phyloP scores from a whole-genome alignment of 805 yeast genomes.

The Scheffersomyces stipitis region DNA sequence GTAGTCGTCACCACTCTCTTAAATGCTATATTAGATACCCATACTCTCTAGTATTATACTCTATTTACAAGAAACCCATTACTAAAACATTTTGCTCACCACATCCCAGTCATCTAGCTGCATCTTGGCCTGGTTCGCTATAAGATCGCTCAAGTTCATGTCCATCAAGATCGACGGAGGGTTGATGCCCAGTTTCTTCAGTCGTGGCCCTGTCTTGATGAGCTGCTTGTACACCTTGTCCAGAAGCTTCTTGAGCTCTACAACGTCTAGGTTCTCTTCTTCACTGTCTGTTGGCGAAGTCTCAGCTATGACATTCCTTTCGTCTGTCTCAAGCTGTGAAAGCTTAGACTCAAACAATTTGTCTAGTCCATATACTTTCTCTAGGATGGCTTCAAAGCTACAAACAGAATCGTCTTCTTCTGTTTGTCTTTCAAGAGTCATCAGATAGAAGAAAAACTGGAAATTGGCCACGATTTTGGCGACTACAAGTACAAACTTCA shows the following conservation, averaged over 20 bases:
- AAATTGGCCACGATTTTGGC: slow-evolving; percentile 40
- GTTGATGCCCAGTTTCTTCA: slow-evolving; percentile 6
- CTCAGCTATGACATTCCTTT: too few species aligned
- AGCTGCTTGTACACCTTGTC: slow-evolving; percentile 30
- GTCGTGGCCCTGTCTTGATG: slow-evolving; percentile 13
- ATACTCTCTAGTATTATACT: too few species aligned
- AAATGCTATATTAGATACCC: too few species aligned
- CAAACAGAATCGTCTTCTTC: slow-evolving; percentile 5
- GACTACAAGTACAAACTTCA: slow-evolving; percentile 34
- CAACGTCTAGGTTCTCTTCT: slow-evolving; percentile 1
- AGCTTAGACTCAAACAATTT: slow-evolving; percentile 11
- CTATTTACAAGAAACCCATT: too few species aligned
- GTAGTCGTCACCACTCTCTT: too few species aligned
- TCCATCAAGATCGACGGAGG: slow-evolving; percentile 22
- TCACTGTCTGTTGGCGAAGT: slow-evolving; percentile 2
- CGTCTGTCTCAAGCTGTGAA: too few species aligned
- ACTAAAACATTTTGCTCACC: slow-evolving; percentile 24
- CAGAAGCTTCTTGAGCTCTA: slow-evolving; percentile 27
- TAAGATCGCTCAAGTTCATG: slow-evolving; percentile 19
- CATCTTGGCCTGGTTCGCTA: slow-evolving; percentile 23
- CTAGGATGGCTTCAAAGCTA: slow-evolving; percentile 21
- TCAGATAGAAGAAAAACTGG: slow-evolving; percentile 21
- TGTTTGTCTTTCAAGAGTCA: not conserved
- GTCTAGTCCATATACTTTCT: slow-evolving; percentile 12
- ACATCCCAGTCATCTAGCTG: slow-evolving; percentile 38